Conservation (phyloP, 2,329 filamentous ascomycete species). For the Aspergillus novoparasiticus region DNA sequence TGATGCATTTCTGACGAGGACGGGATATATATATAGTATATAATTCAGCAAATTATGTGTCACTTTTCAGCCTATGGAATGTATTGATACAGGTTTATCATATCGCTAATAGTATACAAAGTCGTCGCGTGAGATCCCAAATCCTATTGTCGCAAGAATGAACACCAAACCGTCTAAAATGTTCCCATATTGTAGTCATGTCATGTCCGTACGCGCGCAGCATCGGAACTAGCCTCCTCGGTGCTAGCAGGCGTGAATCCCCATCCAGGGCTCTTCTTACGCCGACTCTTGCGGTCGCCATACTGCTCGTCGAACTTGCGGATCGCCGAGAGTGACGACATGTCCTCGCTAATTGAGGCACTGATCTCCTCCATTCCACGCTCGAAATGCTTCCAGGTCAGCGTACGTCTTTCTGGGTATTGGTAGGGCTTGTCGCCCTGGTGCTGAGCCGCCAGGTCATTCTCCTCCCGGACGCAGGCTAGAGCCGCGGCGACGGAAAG, state of each 20-base stretch:
- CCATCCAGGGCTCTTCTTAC: constrained; percentile 59
- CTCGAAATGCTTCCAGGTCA: constrained; percentile 75
- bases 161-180: background rate
- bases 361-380: constrained; percentile 85
- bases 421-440: constrained; percentile 50
- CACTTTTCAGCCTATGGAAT: background rate
- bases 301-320: constrained; percentile 96
- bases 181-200: constrained; percentile 3
- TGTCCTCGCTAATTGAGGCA: constrained; percentile 91
- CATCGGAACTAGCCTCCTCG: constrained; percentile 36
- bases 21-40: background rate
- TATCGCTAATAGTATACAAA: constrained; percentile 35
- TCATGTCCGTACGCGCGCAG: constrained; percentile 46
- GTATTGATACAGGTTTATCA: constrained; percentile 34
- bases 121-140: constrained; percentile 16
- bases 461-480: constrained; percentile 52
- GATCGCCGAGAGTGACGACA: constrained; percentile 81
- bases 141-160: background rate
- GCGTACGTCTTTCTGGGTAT: constrained; percentile 69
- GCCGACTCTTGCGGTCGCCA: constrained; percentile 73
- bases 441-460: constrained; percentile 40
- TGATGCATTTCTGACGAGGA: no score
- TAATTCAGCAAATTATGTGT: background rate
- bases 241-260: constrained; percentile 50
- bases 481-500: constrained; percentile 54